phyloP scores from a whole-genome alignment of 2,329 filamentous ascomycete species.

The Dactylonectria macrodidyma region DNA sequence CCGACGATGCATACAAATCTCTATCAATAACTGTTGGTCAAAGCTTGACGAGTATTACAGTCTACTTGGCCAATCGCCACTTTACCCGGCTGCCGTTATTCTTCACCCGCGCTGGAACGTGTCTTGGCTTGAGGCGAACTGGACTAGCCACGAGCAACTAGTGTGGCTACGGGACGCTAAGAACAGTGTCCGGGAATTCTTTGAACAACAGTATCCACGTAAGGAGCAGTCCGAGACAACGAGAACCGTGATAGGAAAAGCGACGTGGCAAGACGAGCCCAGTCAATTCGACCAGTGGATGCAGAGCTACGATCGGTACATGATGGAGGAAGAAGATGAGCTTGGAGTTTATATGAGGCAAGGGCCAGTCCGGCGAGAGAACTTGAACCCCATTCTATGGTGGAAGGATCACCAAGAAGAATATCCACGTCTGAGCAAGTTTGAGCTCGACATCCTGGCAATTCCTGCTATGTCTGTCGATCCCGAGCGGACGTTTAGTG shows the following conservation, averaged over 20 bases:
- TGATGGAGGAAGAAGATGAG: conserved; percentile 1
- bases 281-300: not conserved
- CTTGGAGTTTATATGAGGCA: not conserved
- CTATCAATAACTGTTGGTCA: not conserved
- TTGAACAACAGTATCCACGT: not conserved
- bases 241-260: not conserved
- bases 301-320: not conserved
- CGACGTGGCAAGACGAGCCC: not conserved
- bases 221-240: not conserved
- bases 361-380: not conserved
- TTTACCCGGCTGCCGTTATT: not conserved
- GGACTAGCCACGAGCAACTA: not conserved
- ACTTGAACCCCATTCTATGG: not conserved
- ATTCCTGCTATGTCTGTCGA: not conserved
- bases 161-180: not conserved
- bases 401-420: not conserved
- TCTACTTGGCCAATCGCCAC: not conserved
- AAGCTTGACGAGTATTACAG: not conserved
- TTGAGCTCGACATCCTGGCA: not conserved
- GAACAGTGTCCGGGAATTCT: not conserved
- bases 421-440: conserved; percentile 1
- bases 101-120: not conserved
- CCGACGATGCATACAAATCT: not conserved
- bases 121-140: not conserved
- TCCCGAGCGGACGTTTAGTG: not conserved